Evolutionary conservation across 257 asterid species (phyloP), one percentile per base, ranked within the genome.

Genomic region (Buddleja alternifolia): DNA sequence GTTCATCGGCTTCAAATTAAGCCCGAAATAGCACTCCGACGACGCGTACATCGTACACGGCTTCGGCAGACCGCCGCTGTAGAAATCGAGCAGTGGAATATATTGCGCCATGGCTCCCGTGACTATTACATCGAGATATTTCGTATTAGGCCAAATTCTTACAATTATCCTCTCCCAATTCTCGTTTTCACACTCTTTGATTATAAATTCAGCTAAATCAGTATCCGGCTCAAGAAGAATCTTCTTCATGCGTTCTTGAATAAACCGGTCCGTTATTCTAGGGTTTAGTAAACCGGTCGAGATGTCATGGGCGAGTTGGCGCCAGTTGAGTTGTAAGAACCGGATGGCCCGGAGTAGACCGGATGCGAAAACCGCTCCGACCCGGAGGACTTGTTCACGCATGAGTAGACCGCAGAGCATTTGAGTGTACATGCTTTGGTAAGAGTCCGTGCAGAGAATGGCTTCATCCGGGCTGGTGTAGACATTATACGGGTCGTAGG

Each of bases 341-440:
- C 16, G 55, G 60, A 81, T 77, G 67, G 85, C 83, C 10, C 80
- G 76, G 29, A 81, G 76, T 48, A 81, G 81, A 17, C 83, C 85
- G 11, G 85, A 77, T 40, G 83, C 85, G 17, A 81, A 81, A 23
- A 81, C 83, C 1, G 85, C 85, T 2, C 85, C 85, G 40, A 81
- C 80, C 0, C 85, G 65, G 3, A 80, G 65, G 58, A 80, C 85
- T 15, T 80, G 21, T 10, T 72, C 21, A 9, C 77, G 75, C 73
- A 77, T 75, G 44, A 76, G 60, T 44, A 80, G 80, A 58, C 85
- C 82, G 10, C 85, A 80, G n/a, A n/a, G n/a, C n/a, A n/a, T n/a
- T n/a, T n/a, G n/a, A n/a, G n/a, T n/a, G n/a, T n/a, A n/a, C n/a
- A 80, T 80, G 73, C 85, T 80, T 44, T 80, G 85, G 76, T 37